Base-by-base conservation (phyloP, 1,139 yeast species). In the Blastobotrys indianensis region DNA sequence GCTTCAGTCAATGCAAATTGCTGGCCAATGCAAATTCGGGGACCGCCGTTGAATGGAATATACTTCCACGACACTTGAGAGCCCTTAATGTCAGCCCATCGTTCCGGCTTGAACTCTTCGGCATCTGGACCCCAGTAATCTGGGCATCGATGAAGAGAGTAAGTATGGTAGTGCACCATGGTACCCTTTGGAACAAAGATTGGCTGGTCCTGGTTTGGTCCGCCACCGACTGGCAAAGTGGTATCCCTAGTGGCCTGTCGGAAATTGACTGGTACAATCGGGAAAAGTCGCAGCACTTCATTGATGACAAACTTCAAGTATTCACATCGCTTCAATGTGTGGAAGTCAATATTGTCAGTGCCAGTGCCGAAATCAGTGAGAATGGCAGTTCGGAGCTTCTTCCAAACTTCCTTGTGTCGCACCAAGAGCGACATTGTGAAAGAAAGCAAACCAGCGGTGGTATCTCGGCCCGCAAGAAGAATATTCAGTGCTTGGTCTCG, bases 1-100 rank as follows among this genome's bases (percentile, higher is more conserved):
- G 77, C 75, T 61, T 77, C 82, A 8, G 80, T 76, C 49, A 77
- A 68, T 2, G 80, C 81, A 61, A 73, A 75, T 57, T 76, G 81
- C 61, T 77, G 82, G 20, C 82, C 82, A 47, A 77, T 64, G 52
- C 82, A 77, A 51, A 76, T 76, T 49, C 82, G 66, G 36, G 82
- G 81, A 13, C 82, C 82, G 33, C 81, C 82, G 54, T 77, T 77
- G 66, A 76, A 76, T 2, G 68, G 68, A 30, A 63, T 47, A 47
- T 58, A 64, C n/a, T 58, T 63, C 68, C 68, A 64, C 15, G 56
- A 36, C 4, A 36, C 53, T 13, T 54, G 49, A 30, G 56, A 47
- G 43, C 53, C 56, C 31, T 49, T 45, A 25, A 43, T 41, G 23
- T 51, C 56, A 10, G 49, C 51, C 80, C 80, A 76, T 53, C 80